Evolutionary conservation across 345 rosid genomes (phyloP).

Genomic region (Citrus trifoliata): DNA sequence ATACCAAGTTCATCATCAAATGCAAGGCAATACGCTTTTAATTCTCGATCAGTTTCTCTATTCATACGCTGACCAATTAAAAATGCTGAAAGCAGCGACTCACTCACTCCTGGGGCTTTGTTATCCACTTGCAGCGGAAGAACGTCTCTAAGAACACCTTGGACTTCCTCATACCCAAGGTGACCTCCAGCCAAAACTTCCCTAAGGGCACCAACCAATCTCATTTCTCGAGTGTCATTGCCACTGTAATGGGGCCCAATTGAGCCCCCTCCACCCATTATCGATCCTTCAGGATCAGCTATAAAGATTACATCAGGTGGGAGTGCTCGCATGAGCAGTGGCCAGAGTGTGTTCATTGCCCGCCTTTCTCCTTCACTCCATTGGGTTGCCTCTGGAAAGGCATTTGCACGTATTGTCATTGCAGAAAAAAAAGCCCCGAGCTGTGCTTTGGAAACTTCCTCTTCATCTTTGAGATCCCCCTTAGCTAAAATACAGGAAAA

Average conservation of each 20-base stretch:
- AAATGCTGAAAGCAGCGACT: slow-evolving; percentile 89
- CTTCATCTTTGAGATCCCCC: slow-evolving; percentile 75
- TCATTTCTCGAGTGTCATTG: slow-evolving; percentile 68
- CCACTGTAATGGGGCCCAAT: slow-evolving; percentile 82
- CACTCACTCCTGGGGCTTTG: slow-evolving; percentile 58
- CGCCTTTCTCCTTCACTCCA: slow-evolving; percentile 94
- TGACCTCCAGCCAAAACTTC: slow-evolving; percentile 97
- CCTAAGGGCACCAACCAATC: slow-evolving; percentile 92
- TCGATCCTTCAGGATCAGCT: slow-evolving; percentile 94
- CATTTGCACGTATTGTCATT: slow-evolving; percentile 91
- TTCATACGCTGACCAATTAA: slow-evolving; percentile 97
- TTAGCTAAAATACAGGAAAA: slow-evolving; percentile 43
- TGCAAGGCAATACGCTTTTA: slow-evolving; percentile 95
- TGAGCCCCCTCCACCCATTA: slow-evolving; percentile 69
- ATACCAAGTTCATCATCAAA: slow-evolving; percentile 94
- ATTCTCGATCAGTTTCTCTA: slow-evolving; percentile 90
- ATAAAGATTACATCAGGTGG: slow-evolving; percentile 86
- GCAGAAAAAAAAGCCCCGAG: slow-evolving; percentile 96
- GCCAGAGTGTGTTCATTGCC: slow-evolving; percentile 80
- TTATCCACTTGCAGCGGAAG: slow-evolving; percentile 60
- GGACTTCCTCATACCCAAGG: slow-evolving; percentile 90
- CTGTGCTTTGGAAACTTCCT: slow-evolving; percentile 76
- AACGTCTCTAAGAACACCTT: slow-evolving; percentile 81
- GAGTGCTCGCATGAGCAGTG: slow-evolving; percentile 56
- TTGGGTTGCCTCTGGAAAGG: slow-evolving; percentile 87